Percentiles rank a stretch among this genome's conserved stretches.
phyloP scores from a whole-genome alignment of 192 early-diverging fungal genomes.

The Tieghemiomyces parasiticus region DNA sequence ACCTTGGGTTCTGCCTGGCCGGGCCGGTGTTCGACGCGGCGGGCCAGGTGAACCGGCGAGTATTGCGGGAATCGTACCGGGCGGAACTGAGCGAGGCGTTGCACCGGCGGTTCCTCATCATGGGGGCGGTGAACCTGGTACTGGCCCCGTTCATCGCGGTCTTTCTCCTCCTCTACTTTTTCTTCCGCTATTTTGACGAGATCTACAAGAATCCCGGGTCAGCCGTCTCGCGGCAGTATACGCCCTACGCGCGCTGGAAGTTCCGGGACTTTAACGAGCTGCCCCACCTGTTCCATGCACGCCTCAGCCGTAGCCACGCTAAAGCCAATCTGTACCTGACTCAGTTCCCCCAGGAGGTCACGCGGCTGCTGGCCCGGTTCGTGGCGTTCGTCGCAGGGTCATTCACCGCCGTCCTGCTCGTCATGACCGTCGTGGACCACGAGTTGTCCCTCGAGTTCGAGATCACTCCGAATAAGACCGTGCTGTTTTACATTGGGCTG shows the following conservation, averaged over 20 bases:
- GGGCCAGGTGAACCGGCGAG: constrained; percentile 66
- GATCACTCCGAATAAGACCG: constrained; percentile 72
- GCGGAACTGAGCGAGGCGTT: constrained; percentile 47
- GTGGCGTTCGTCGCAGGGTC: constrained; percentile 80
- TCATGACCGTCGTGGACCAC: constrained; percentile 71
- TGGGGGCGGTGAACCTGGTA: constrained; percentile 73
- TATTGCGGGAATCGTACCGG: constrained; percentile 57
- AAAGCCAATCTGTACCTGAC: constrained; percentile 68
- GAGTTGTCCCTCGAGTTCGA: constrained; percentile 83
- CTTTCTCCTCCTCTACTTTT: constrained; percentile 64
- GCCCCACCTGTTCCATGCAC: constrained; percentile 68
- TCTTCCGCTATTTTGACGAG: constrained; percentile 92
- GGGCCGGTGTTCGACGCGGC: constrained; percentile 80
- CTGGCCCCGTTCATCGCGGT: constrained; percentile 79
- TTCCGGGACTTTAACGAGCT: constrained; percentile 98
- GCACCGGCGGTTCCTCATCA: constrained; percentile 64
- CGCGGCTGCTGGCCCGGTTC: constrained; percentile 68
- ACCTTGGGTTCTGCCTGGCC: constrained; percentile 69
- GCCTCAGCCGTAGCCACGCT: constrained; percentile 58
- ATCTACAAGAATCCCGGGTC: constrained; percentile 62
- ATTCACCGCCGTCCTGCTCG: constrained; percentile 68
- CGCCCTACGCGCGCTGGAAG: constrained; percentile 79
- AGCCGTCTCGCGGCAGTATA: constrained; percentile 65
- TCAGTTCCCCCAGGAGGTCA: constrained; percentile 79
- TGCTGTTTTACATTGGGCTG: constrained; percentile 87